Percentiles rank a stretch among this genome's conserved stretches.
These are phyloP conservation scores for Pyrenula massariospora DNA, from an alignment of 495 filamentous ascomycete genomes.

Conservation along the genomic window DNA sequence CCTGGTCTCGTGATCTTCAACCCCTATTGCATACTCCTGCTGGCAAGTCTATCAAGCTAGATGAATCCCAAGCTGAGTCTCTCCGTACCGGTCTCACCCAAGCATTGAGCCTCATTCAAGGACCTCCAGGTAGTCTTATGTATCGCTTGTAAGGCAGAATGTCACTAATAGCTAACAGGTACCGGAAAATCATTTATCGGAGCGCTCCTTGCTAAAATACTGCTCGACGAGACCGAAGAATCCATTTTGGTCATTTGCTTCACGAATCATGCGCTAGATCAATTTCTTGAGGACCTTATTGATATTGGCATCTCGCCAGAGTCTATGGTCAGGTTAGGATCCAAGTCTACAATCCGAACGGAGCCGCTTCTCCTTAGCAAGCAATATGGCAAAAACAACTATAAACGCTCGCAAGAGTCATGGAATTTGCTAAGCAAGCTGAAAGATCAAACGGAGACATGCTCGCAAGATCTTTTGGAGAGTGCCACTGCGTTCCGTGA, in stretches of 20 bases:
- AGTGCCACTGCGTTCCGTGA: conserved; percentile 16
- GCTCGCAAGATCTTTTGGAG: conserved; percentile 5
- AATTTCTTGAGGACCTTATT: conserved; percentile 60
- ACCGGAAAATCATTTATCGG: conserved; percentile 78
- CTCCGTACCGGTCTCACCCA: conserved; percentile 41
- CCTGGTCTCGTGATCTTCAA: too few species aligned
- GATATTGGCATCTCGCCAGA: conserved; percentile 43
- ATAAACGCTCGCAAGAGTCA: conserved; percentile 12
- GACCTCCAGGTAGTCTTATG: conserved; percentile 67
- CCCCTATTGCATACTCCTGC: too few species aligned
- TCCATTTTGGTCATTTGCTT: conserved; percentile 52
- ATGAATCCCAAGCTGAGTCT: conserved; percentile 47
- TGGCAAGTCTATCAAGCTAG: too few species aligned
- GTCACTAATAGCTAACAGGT: too few species aligned
- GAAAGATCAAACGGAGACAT: conserved; percentile 13
- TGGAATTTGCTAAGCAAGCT: conserved; percentile 29
- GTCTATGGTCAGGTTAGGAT: conserved; percentile 57
- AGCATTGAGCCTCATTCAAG: conserved; percentile 56
- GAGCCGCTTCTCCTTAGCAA: conserved; percentile 30
- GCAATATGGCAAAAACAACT: conserved; percentile 19
- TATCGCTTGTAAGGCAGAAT: too few species aligned
- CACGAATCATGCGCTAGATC: conserved; percentile 67
- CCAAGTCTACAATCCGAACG: conserved; percentile 44
- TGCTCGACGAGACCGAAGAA: conserved; percentile 38
- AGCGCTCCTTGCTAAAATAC: conserved; percentile 46